These are phyloP conservation scores for Gaertneriomyces semiglobifer DNA, from an alignment of 192 early-diverging fungal species.

Conservation along the genomic window DNA sequence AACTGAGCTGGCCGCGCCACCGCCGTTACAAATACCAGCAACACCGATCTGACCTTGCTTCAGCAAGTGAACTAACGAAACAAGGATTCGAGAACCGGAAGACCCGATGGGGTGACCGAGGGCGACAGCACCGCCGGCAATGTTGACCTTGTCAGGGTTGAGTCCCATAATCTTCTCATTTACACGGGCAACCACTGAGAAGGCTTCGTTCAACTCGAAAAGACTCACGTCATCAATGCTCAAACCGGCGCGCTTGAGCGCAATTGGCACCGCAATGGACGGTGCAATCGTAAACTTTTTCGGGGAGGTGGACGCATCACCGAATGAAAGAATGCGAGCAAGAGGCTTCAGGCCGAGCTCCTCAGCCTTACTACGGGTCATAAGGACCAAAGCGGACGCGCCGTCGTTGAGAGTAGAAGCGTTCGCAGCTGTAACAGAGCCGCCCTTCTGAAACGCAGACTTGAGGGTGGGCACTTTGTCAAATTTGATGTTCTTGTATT, in stretches of 20 bases:
- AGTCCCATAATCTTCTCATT: conserved; percentile 89
- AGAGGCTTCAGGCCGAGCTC: conserved; percentile 79
- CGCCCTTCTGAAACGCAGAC: conserved; percentile 82
- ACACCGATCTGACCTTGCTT: conserved; percentile 72
- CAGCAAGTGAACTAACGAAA: conserved; percentile 74
- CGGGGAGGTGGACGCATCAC: conserved; percentile 85
- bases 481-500: conserved; percentile 90
- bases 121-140: conserved; percentile 89
- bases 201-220: conserved; percentile 98
- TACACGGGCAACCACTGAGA: conserved; percentile 84
- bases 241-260: conserved; percentile 81
- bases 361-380: conserved; percentile 70
- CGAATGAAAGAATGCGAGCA: conserved; percentile 81
- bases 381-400: conserved; percentile 86
- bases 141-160: conserved; percentile 76
- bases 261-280: conserved; percentile 85
- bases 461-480: conserved; percentile 78
- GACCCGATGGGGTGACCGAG: conserved; percentile 92
- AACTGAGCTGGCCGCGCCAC: conserved; percentile 87
- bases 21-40: conserved; percentile 94
- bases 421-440: conserved; percentile 92
- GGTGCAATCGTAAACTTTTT: conserved; percentile 96
- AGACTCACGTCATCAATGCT: conserved; percentile 80
- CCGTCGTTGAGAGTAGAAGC: conserved; percentile 94
- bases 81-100: conserved; percentile 86